Percentiles rank a stretch among this genome's conserved stretches.
These are phyloP conservation scores for Simplicillium aogashimaense DNA, from an alignment of 2,329 filamentous ascomycete genomes.

Conservation along the genomic window DNA sequence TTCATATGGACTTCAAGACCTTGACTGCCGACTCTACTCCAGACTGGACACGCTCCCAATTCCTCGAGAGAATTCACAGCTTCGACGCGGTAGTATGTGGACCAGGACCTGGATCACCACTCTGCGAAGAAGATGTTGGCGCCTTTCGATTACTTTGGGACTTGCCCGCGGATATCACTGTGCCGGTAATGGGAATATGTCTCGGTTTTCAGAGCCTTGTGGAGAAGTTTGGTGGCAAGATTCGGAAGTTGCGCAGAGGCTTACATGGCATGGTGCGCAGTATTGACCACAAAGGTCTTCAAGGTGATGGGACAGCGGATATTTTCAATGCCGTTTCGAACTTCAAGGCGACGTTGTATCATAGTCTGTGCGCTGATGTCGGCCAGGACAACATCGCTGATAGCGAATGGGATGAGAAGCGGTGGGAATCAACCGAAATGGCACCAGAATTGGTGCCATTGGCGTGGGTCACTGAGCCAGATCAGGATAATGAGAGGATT, in stretches of 20 bases:
- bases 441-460: slow-evolving; percentile 42
- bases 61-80: slow-evolving; percentile 28
- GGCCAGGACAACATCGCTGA: slow-evolving; percentile 32
- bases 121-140: slow-evolving; percentile 64
- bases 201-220: slow-evolving; percentile 81
- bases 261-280: slow-evolving; percentile 72
- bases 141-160: slow-evolving; percentile 71
- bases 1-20: slow-evolving; percentile 30
- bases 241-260: slow-evolving; percentile 59
- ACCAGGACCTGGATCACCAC: slow-evolving; percentile 79
- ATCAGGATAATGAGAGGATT: slow-evolving; percentile 36
- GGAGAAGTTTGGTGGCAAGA: slow-evolving; percentile 53
- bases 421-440: slow-evolving; percentile 26
- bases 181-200: slow-evolving; percentile 83
- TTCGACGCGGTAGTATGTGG: slow-evolving; percentile 86
- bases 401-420: slow-evolving; percentile 23
- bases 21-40: slow-evolving; percentile 54
- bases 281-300: slow-evolving; percentile 44
- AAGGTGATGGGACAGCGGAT: slow-evolving; percentile 25
- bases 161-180: slow-evolving; percentile 42
- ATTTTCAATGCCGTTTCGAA: slow-evolving; percentile 54
- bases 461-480: slow-evolving; percentile 49
- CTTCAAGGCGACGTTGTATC: slow-evolving; percentile 68
- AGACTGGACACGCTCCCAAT: slow-evolving; percentile 35
- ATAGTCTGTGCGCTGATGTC: slow-evolving; percentile 49